phyloP scores from a whole-genome alignment of 345 rosid species.

The Jatropha curcas region DNA sequence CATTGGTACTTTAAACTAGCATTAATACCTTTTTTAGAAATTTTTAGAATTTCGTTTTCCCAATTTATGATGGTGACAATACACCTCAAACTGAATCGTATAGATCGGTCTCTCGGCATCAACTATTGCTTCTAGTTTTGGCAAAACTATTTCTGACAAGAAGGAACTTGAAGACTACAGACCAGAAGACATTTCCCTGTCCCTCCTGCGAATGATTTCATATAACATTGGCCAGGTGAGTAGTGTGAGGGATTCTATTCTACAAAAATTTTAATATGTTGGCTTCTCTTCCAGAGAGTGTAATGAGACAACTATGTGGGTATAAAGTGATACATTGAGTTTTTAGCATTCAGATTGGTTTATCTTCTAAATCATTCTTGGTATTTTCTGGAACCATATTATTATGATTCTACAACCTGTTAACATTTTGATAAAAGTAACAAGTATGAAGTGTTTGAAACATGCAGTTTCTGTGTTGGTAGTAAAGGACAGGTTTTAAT shows the following conservation, averaged over 20 bases:
- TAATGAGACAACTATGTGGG: not conserved
- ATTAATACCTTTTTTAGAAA: not conserved
- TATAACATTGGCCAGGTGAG: slow-evolving; percentile 97
- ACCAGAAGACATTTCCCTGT: slow-evolving; percentile 94
- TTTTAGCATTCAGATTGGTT: not conserved
- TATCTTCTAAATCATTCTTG: not conserved
- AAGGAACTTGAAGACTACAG: slow-evolving; percentile 92
- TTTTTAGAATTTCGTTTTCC: not conserved
- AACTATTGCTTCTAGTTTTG: slow-evolving; percentile 98
- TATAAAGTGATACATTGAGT: not conserved
- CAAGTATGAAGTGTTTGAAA: not conserved
- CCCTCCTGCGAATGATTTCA: slow-evolving; percentile 97
- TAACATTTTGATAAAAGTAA: not conserved
- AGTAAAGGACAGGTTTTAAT: not conserved
- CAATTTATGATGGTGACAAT: not conserved
- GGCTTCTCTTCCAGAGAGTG: not conserved
- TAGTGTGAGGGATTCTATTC: slow-evolving; percentile 2
- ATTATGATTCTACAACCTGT: not conserved
- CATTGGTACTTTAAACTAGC: not conserved
- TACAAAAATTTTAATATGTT: not conserved
- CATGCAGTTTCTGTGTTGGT: not conserved
- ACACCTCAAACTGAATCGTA: slow-evolving; percentile 3
- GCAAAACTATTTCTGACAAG: slow-evolving; percentile 88
- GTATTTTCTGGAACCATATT: not conserved
- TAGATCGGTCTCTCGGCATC: slow-evolving; percentile 98